Conservation (phyloP, 208 protist genomes). For the Acanthamoeba culbertsoni region DNA sequence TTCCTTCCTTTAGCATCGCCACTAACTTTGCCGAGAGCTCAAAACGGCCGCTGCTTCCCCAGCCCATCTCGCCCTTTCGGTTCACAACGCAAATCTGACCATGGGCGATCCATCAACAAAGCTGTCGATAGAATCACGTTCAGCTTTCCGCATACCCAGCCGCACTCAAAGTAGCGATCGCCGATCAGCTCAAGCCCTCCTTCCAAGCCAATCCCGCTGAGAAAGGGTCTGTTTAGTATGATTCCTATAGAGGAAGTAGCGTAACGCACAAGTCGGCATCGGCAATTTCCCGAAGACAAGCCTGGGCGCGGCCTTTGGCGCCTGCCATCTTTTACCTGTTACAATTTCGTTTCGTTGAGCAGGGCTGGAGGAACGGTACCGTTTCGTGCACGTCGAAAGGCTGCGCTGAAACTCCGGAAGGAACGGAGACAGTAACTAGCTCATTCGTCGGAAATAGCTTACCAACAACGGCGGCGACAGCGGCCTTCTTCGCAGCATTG, state of each 20-base stretch:
- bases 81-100: conserved; percentile 10
- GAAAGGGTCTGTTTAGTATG: neutral
- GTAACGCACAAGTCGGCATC: conserved; percentile 5
- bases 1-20: conserved; percentile 27
- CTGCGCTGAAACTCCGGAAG: conserved; percentile 5
- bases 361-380: neutral
- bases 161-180: conserved; percentile 24
- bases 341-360: neutral
- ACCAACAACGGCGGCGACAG: neutral
- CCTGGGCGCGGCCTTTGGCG: neutral
- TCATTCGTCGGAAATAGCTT: neutral
- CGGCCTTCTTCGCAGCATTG: neutral
- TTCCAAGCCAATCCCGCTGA: neutral
- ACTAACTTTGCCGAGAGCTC: conserved; percentile 24
- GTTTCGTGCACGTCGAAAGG: conserved; percentile 45
- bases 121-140: neutral
- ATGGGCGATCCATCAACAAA: neutral
- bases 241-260: too few relatives aligned
- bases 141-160: neutral
- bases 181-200: conserved; percentile 17
- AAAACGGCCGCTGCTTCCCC: conserved; percentile 31
- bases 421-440: neutral
- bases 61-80: neutral
- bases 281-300: neutral
- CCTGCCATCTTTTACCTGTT: neutral